Evolutionary conservation across 352 stramenopile genomes (phyloP), one percentile per base, ranked within the genome.

Genomic region (Phytophthora melonis): DNA sequence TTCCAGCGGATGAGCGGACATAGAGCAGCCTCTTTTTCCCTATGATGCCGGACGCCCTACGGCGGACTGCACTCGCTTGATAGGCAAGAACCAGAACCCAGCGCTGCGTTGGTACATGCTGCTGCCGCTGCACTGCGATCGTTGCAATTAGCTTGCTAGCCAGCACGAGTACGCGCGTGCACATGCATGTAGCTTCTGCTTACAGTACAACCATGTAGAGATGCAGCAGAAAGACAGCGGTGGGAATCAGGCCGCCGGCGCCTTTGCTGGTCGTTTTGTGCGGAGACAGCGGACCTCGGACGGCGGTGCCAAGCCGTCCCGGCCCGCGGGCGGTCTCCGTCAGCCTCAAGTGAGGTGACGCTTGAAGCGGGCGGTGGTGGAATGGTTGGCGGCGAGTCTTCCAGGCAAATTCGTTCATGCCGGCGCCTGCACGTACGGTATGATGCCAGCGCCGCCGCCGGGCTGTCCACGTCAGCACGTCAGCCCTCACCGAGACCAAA

Each of bases 31-130:
- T 18, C 21, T 5, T 54, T 55, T 6, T 34, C 56, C 56, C 66
- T 2, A 71, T 60, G 43, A 71, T 50, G 41, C 41, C 45, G 54
- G 54, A 57, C 55, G 36, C 21, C 18, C 16, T 47, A 65, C 58
- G 66, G 66, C 52, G 67, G 67, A 74, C 61, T 55, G 49, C 32
- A 54, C 45, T 66, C n/a, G 30, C 30, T 59, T 36, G 61, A 52
- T 36, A 27, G 21, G 43, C n/a, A 45, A 18, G 10, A 45, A 10
- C 36, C 10, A n/a, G n/a, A n/a, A n/a, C n/a, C n/a, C 36, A 18
- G 10, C 39, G 39, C 11, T 47, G 39, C 39, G 13, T 45, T 18
- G 36, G 36, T 25, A 25, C 23, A 25, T 25, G 23, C 27, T 32
- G 30, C 30, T 34, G 30, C 30, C 5, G 4, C 7, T 7, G 30